Evolutionary conservation across 306 rosid genomes (phyloP).

Genomic region (Corylus avellana): DNA sequence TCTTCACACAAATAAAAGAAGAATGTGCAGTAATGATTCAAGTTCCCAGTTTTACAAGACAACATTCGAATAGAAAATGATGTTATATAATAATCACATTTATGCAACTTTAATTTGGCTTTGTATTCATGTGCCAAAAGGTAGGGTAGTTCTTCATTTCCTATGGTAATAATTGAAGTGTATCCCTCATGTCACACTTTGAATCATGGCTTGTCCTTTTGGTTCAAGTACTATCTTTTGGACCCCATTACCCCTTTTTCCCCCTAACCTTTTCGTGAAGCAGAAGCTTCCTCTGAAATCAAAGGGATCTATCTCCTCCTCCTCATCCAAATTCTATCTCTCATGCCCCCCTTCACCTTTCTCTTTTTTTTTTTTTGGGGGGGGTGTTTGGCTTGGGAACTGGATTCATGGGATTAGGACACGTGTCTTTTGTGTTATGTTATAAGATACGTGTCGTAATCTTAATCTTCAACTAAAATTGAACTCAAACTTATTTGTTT

Average conservation of each 20-base stretch:
- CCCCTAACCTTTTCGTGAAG: neutral
- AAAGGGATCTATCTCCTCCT: neutral
- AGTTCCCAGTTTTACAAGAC: neutral
- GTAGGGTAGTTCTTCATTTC: neutral
- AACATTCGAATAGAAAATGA: neutral
- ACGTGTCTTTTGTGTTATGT: no score
- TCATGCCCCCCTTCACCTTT: neutral
- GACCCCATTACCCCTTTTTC: neutral
- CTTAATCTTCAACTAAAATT: no score
- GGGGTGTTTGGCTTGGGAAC: no score
- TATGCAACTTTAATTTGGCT: neutral
- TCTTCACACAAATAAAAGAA: neutral
- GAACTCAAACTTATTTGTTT: no score
- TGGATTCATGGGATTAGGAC: no score
- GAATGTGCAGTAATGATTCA: neutral
- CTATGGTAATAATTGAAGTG: neutral
- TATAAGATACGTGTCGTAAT: no score
- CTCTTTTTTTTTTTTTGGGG: no score
- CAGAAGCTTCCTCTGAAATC: constrained; percentile 2
- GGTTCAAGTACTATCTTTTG: neutral
- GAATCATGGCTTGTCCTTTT: neutral
- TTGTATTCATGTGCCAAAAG: neutral
- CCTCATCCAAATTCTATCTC: neutral
- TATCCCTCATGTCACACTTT: neutral
- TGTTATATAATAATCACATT: neutral